Evolutionary conservation across 2,329 filamentous ascomycete species (phyloP).

Genomic region (Tympanopsis confertula): DNA sequence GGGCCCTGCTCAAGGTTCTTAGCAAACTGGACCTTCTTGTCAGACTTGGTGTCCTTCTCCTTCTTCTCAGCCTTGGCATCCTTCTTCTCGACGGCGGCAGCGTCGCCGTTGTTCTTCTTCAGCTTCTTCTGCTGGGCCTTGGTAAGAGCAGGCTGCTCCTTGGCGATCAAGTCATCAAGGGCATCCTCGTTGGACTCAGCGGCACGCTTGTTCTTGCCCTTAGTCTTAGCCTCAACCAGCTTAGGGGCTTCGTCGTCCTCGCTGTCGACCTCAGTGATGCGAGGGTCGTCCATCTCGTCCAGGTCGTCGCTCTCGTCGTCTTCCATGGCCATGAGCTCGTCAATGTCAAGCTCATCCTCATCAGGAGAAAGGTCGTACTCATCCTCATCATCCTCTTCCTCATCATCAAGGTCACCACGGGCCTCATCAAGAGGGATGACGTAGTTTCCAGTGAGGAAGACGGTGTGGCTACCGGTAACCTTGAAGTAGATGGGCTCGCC

Average conservation of each 20-base stretch:
- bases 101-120: slow-evolving; percentile 95
- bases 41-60: slow-evolving; percentile 32
- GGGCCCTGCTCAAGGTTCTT: slow-evolving; percentile 98
- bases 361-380: slow-evolving; percentile 19
- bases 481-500: slow-evolving; percentile 87
- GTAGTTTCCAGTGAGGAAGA: slow-evolving; percentile 95
- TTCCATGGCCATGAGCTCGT: slow-evolving; percentile 21
- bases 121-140: slow-evolving; percentile 98
- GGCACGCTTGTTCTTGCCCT: slow-evolving; percentile 74
- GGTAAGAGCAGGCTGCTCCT: slow-evolving; percentile 68
- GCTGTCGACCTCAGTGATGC: slow-evolving; percentile 71
- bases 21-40: slow-evolving; percentile 97
- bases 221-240: slow-evolving; percentile 35
- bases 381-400: slow-evolving; percentile 32
- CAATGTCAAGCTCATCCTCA: background rate
- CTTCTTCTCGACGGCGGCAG: slow-evolving; percentile 50
- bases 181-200: slow-evolving; percentile 55
- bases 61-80: slow-evolving; percentile 10
- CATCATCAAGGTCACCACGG: slow-evolving; percentile 47
- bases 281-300: slow-evolving; percentile 58
- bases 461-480: slow-evolving; percentile 76
- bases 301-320: slow-evolving; percentile 65
- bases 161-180: slow-evolving; percentile 78
- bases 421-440: slow-evolving; percentile 60
- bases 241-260: slow-evolving; percentile 65